phyloP scores from a whole-genome alignment of 352 stramenopile species.

The Phytophthora pini region DNA sequence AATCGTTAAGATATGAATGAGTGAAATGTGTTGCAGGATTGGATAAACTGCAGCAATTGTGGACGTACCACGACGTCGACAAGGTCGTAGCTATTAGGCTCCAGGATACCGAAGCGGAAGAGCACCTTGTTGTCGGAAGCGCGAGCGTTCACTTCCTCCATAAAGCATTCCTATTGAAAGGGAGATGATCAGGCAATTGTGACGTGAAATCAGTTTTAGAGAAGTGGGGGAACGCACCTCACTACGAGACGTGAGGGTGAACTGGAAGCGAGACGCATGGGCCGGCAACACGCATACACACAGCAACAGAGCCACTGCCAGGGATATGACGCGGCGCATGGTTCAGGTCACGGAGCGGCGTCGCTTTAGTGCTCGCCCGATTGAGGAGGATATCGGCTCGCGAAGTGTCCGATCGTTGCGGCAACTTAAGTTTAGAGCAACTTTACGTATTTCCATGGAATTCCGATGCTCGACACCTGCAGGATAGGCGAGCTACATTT shows the following conservation, averaged over 20 bases:
- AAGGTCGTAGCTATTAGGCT: conserved; percentile 59
- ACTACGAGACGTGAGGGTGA: conserved; percentile 43
- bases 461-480: neutral
- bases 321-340: neutral
- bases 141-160: conserved; percentile 63
- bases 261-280: conserved; percentile 56
- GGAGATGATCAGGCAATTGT: neutral
- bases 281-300: conserved; percentile 20
- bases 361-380: conserved; percentile 5
- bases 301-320: conserved; percentile 20
- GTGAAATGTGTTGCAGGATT: neutral
- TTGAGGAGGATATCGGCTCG: conserved; percentile 27
- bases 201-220: neutral
- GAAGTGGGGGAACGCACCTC: conserved; percentile 38
- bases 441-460: neutral
- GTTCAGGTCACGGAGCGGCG: neutral
- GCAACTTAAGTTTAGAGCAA: conserved; percentile 15
- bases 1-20: conserved; percentile 1
- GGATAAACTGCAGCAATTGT: neutral
- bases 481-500: too few relatives aligned
- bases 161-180: conserved; percentile 56
- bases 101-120: conserved; percentile 65
- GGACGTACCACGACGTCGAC: conserved; percentile 55
- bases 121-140: conserved; percentile 66
- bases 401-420: conserved; percentile 9